Percentiles rank a stretch among this genome's conserved stretches.
Evolutionary conservation across 2,329 filamentous ascomycete species (phyloP).

Genomic region (Chaetomium olivaceum): DNA sequence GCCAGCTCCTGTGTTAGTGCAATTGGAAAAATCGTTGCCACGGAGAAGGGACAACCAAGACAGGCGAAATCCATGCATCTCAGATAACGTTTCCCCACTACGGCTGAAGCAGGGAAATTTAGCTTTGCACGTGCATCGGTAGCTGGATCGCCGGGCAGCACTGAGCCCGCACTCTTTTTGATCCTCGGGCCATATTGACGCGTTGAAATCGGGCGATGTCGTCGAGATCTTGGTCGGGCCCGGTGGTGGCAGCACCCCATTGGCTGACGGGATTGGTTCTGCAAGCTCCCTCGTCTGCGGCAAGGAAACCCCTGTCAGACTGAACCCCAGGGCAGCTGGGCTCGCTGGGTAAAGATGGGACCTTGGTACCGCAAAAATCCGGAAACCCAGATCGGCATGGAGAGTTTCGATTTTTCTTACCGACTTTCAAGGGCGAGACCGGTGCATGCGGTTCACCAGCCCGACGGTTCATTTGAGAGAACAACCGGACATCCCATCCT

Average conservation of each 20-base stretch:
- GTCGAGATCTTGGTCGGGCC: constrained; percentile 22
- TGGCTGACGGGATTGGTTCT: constrained; percentile 20
- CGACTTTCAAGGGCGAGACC: background rate
- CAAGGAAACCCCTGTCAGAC: constrained; percentile 22
- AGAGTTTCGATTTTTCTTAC: background rate
- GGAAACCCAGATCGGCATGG: background rate
- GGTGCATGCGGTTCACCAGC: background rate
- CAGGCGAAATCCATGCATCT: background rate
- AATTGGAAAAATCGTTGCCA: constrained; percentile 8
- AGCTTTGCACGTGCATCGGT: background rate
- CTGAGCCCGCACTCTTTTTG: background rate
- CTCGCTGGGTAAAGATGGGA: background rate
- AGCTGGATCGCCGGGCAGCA: background rate
- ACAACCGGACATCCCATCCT: background rate
- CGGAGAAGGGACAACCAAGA: background rate
- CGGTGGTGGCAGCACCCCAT: constrained; percentile 28
- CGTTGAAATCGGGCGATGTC: constrained; percentile 1
- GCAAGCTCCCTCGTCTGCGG: constrained; percentile 13
- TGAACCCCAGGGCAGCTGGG: constrained; percentile 30
- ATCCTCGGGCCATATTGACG: constrained; percentile 1
- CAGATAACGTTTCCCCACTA: background rate
- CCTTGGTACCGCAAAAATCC: constrained; percentile 10
- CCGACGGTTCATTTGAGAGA: background rate
- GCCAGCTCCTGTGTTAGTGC: background rate
- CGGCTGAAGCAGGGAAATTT: background rate